phyloP scores from a whole-genome alignment of 2,329 filamentous ascomycete species.

The Coniochaeta sp. region DNA sequence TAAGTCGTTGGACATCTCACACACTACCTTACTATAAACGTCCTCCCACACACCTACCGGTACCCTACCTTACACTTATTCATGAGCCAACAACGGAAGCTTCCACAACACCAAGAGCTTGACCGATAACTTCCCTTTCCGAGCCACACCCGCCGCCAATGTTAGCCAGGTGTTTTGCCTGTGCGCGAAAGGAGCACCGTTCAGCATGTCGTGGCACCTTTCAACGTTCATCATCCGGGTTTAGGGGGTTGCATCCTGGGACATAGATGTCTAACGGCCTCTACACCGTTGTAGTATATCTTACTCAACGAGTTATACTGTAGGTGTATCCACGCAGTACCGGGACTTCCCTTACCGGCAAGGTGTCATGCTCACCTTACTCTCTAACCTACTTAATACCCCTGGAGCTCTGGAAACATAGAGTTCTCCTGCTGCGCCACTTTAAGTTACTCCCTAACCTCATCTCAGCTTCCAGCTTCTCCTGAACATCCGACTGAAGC shows the following conservation, averaged over 20 bases:
- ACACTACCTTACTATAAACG: too few relatives aligned
- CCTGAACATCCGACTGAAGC: background rate
- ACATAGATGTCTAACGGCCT: too few relatives aligned
- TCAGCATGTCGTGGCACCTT: background rate
- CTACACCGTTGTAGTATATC: too few relatives aligned
- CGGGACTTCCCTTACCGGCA: background rate
- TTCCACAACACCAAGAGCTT: background rate
- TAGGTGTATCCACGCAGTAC: background rate
- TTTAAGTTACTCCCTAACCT: background rate
- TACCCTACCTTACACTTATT: background rate
- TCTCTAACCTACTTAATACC: background rate
- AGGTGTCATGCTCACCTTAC: background rate
- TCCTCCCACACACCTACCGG: background rate
- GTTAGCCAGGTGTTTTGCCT: background rate
- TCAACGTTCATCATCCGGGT: background rate
- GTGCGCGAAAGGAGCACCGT: background rate
- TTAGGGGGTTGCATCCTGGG: background rate
- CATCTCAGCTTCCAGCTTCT: background rate
- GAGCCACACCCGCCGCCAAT: background rate
- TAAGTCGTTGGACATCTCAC: background rate
- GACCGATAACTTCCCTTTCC: slow-evolving; percentile 2
- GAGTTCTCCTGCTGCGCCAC: background rate
- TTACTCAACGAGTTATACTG: background rate
- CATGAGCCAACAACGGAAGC: background rate
- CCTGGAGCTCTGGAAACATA: background rate